Base-by-base conservation (phyloP, 345 rosid species). In the Citrus sp. region DNA sequence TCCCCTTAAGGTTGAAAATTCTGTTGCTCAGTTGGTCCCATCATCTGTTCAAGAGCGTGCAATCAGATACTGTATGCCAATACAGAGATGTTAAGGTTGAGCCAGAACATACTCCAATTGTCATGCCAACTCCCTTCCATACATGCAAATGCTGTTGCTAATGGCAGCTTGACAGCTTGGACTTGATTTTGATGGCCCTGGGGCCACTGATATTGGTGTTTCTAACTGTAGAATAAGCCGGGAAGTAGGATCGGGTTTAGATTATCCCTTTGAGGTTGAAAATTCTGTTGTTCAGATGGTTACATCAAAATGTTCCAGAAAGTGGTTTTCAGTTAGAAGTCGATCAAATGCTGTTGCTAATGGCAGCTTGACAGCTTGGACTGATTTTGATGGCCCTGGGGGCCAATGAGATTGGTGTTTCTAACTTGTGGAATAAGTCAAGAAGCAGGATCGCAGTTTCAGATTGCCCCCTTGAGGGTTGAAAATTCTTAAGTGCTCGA, bases 381-480 rank as follows among this genome's bases (percentile, higher is more conserved):
- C 76, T 61, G 77, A 70, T 80, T 70, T 73, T 63, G 82, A 71
- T 78, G 77, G 78, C 70, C 70, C 82, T 42, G n/a, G 61, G 22
- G 63, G 61, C 49, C 18, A 74, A 24, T 78, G 67, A 51, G 34
- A 60, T 22, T 64, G 70, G 60, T 55, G 35, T 21, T 12, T 34
- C 25, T 55, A 21, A 5, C 2, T n/a, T 6, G 38, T 70, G 69
- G 10, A 49, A 42, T 64, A 9, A 65, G 72, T 69, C 32, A 80
- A 70, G 83, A 21, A 64, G 82, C 70, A 24, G 85, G 85, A 74
- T 27, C 78, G 12, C n/a, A n/a, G n/a, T n/a, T n/a, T n/a, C n/a
- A n/a, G n/a, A n/a, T n/a, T n/a, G n/a, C n/a, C n/a, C n/a, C n/a
- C n/a, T n/a, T n/a, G n/a, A n/a, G n/a, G n/a, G n/a, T n/a, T n/a